Evolutionary conservation across 2,329 filamentous ascomycete species (phyloP), one percentile per base, ranked within the genome.

Genomic region (Rhinocladiella similis): DNA sequence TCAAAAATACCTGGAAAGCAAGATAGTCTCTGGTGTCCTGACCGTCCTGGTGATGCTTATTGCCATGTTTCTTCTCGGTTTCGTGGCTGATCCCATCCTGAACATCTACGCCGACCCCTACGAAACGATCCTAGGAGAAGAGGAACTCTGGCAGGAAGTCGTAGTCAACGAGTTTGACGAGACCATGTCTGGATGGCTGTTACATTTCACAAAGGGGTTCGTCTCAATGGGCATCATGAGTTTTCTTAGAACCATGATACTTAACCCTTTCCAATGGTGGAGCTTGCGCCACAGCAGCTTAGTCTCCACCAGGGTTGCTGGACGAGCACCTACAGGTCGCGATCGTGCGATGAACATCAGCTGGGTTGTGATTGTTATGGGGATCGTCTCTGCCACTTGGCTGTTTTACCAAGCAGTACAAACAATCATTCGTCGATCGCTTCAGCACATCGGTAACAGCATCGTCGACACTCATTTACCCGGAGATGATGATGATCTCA

Each of bases 51-150:
- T 96, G 61, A 82, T 97, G 62, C 55, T 91, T 35, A 60, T 86
- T 42, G 81, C 86, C 50, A 80, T 96, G 22, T 97, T 96, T 68
- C 38, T 90, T 0, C 83, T 97, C 54, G 94, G 94, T 41, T 97
- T 97, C 67, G 75, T 97, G 63, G 93, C 92, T 57, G 92, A 97
- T 72, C 92, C 92, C 1, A 90, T 97, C 58, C 87, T 97, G 71
- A 90, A 91, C 65, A 76, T 96, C 25, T 96, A 93, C 77, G 75
- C 93, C 53, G 91, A 96, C 68, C 91, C 91, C 0, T 74, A 85
- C 54, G 84, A 85, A 49, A 84, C 83, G 10, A 77, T 88, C 25
- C 49, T 62, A 5, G 62, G 63, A 6, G 41, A 63, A 48, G 70
- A 75, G 33, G 80, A 82, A 35, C 50, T 64, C 14, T 66, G 63